Base-by-base conservation (phyloP, 805 yeast species). In the Wickerhamiella shivajii region DNA sequence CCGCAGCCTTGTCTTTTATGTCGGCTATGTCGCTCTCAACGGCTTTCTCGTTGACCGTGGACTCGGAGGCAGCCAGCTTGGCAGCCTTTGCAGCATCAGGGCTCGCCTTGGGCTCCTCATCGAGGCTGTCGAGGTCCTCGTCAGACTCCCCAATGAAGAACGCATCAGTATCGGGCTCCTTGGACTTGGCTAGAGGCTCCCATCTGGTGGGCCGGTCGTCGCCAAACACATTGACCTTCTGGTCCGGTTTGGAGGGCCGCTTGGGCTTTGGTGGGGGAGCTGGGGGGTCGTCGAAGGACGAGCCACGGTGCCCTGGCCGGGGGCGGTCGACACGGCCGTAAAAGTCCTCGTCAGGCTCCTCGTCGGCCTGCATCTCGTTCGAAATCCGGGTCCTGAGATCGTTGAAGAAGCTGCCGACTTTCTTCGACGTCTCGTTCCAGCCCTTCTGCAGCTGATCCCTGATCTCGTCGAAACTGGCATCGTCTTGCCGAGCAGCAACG, bases 111-210 rank as follows among this genome's bases (percentile, higher is more conserved):
- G 24, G 34, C 21, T 35, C 40, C 23, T 33, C 44, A 20, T 37
- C 41, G 12, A 36, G 21, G n/a, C 34, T 33, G 26, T 36, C 32
- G 8, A 34, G 27, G 10, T 36, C 39, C 36, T 44, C 47, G 32
- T 48, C 52, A 34, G 49, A 44, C 29, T 48, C 52, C 27, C 50
- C 51, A 29, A 48, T 47, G 30, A 47, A 45, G 37, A 48, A 48
- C 11, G 51, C 50, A 22, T 47, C 51, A 12, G 33, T 21, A 6
- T 18, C 14, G 6, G 47, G 46, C 11, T 27, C 32, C 2, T 23
- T 23, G 5, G 29, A 23, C 4, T 23, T 17, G 12, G 29, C 27
- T 29, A 42, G 40, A 5, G 44, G 50, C 33, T 44, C 49, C 43
- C 43, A 39, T 6, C 40, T 24, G 8, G 30, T 18, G 4, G 33